Conservation (phyloP, 23 red algal species). For the Rhodosorus marinus region DNA sequence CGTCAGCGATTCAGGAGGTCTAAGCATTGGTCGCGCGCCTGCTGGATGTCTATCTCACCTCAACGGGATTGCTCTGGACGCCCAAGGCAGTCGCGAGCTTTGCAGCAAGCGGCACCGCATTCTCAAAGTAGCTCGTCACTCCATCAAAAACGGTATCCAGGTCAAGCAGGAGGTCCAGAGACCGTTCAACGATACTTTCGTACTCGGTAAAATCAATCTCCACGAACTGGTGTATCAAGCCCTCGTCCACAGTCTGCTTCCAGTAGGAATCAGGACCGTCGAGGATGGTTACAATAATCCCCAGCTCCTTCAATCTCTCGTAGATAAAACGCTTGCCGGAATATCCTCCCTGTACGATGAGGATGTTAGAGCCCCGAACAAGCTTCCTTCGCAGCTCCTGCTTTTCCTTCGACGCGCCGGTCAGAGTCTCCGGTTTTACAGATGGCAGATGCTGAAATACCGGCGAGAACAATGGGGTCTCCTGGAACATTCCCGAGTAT, state of each 20-base stretch:
- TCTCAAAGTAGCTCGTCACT: slow-evolving; percentile 87
- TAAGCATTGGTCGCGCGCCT: too few species aligned
- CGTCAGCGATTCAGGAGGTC: too few species aligned
- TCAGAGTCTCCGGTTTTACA: slow-evolving; percentile 6
- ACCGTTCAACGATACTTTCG: slow-evolving; percentile 30
- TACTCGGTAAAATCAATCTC: slow-evolving; percentile 67
- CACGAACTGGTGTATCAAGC: slow-evolving; percentile 47
- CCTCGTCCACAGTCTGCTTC: slow-evolving; percentile 17
- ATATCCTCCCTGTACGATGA: slow-evolving; percentile 83
- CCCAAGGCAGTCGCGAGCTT: slow-evolving; percentile 50
- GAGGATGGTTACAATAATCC: slow-evolving; percentile 64
- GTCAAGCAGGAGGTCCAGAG: slow-evolving; percentile 13
- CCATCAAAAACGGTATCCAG: slow-evolving; percentile 52
- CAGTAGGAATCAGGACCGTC: slow-evolving; percentile 71
- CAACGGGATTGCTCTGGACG: slow-evolving; percentile 18
- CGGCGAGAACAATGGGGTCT: slow-evolving; percentile 48
- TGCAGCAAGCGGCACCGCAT: slow-evolving; percentile 65
- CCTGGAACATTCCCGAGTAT: too few species aligned
- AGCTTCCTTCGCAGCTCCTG: slow-evolving; percentile 74
- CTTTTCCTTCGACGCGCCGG: slow-evolving; percentile 4
- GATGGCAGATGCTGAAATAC: slow-evolving; percentile 61
- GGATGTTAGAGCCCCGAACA: slow-evolving; percentile 57
- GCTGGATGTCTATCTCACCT: too few species aligned
- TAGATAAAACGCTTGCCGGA: slow-evolving; percentile 79
- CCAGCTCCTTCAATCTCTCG: slow-evolving; percentile 43